Evolutionary conservation across 192 early-diverging fungal genomes (phyloP).

Genomic region (Backusella luteola): DNA sequence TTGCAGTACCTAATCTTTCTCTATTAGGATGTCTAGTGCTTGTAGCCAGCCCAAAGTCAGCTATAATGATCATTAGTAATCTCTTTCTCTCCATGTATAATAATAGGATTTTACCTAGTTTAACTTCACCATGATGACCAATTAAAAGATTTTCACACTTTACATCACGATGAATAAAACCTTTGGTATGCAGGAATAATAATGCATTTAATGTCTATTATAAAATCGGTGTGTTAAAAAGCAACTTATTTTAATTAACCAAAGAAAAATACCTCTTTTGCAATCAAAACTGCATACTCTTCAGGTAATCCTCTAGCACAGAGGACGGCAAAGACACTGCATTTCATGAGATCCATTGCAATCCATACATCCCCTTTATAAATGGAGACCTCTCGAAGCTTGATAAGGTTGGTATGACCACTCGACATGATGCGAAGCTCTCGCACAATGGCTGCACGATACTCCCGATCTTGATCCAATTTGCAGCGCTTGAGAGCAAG

Average conservation of each 20-base stretch:
- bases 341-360: constrained; percentile 41
- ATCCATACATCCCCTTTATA: constrained; percentile 37
- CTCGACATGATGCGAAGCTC: constrained; percentile 38
- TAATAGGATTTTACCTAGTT: constrained; percentile 27
- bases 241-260: too few relatives aligned
- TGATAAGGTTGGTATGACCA: constrained; percentile 34
- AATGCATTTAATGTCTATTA: constrained; percentile 33
- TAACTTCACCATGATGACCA: constrained; percentile 34
- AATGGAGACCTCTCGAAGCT: constrained; percentile 27
- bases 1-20: constrained; percentile 38
- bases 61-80: not conserved
- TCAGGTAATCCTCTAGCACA: constrained; percentile 33
- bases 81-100: not conserved
- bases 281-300: constrained; percentile 31
- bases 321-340: constrained; percentile 38
- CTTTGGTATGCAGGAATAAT: constrained; percentile 32
- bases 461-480: constrained; percentile 33
- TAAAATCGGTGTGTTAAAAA: not conserved
- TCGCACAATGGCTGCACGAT: constrained; percentile 34
- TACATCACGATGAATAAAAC: constrained; percentile 40
- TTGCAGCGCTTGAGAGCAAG: constrained; percentile 38
- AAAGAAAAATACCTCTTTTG: constrained; percentile 23
- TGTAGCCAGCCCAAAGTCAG: constrained; percentile 36
- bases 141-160: constrained; percentile 42
- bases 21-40: constrained; percentile 28